These are phyloP conservation scores for Penicillium manginii DNA, from an alignment of 495 filamentous ascomycete genomes.

Conservation along the genomic window DNA sequence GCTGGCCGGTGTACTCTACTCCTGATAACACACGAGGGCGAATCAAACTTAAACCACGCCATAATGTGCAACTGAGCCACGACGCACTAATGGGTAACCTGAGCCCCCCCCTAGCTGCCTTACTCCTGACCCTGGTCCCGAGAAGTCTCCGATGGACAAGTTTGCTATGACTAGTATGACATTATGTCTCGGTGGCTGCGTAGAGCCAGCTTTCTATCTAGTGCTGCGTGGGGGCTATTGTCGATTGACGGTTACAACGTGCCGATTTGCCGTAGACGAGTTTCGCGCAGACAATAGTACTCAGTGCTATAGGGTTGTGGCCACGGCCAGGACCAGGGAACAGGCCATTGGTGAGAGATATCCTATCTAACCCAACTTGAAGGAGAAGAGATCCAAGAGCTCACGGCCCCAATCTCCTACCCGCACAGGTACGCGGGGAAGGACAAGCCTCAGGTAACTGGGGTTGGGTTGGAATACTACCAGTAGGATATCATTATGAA, in stretches of 20 bases:
- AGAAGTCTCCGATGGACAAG: slow-evolving; percentile 6
- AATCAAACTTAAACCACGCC: slow-evolving; percentile 10
- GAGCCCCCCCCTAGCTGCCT: background rate
- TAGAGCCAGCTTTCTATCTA: no score
- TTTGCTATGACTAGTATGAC: background rate
- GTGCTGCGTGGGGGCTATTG: no score
- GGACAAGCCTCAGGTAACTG: background rate
- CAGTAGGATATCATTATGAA: background rate
- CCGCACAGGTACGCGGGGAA: slow-evolving; percentile 19
- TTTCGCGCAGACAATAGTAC: background rate
- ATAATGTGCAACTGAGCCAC: slow-evolving; percentile 13
- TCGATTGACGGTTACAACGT: no score
- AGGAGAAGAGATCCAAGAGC: background rate
- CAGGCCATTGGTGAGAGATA: no score
- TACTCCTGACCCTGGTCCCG: background rate
- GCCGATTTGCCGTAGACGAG: no score
- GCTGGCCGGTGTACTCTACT: slow-evolving; percentile 7
- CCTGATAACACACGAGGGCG: slow-evolving; percentile 11
- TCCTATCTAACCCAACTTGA: background rate
- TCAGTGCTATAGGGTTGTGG: background rate
- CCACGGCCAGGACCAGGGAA: no score
- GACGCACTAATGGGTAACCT: slow-evolving; percentile 5
- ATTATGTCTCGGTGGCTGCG: background rate
- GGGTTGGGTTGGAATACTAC: background rate
- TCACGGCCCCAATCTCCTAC: slow-evolving; percentile 18